Evolutionary conservation across 495 filamentous ascomycete genomes (phyloP).

Genomic region (Talaromyces thailandensis): DNA sequence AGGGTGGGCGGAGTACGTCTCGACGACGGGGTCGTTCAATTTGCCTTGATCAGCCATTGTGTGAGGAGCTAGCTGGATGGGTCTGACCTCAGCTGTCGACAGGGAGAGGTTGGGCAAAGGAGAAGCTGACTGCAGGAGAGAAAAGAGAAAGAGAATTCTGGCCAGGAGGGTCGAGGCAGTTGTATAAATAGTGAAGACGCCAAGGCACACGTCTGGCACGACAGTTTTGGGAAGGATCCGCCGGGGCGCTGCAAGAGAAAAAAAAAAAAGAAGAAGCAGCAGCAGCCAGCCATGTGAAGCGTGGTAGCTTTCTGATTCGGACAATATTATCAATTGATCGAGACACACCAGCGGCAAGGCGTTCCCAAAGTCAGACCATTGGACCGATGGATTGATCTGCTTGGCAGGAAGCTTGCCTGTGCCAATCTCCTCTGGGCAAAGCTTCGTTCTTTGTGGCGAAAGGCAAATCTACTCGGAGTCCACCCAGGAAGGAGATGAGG

Average conservation of each 20-base stretch:
- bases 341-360: neutral
- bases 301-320: neutral
- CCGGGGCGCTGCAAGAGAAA: neutral
- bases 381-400: neutral
- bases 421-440: neutral
- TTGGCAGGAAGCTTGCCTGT: neutral
- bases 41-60: slow-evolving; percentile 5
- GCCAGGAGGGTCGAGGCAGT: neutral
- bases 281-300: neutral
- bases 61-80: neutral
- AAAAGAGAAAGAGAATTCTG: neutral
- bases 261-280: neutral
- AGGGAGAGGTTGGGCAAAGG: neutral
- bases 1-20: neutral
- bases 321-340: neutral
- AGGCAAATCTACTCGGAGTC: neutral
- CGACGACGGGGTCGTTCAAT: neutral
- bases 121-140: neutral
- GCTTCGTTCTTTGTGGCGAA: neutral
- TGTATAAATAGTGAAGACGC: neutral
- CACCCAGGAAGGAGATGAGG: no score
- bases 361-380: neutral
- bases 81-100: neutral
- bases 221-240: neutral
- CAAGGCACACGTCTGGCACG: no score